phyloP scores from a whole-genome alignment of 768 basidiomycete species.

The Kwoniella shandongensis region DNA sequence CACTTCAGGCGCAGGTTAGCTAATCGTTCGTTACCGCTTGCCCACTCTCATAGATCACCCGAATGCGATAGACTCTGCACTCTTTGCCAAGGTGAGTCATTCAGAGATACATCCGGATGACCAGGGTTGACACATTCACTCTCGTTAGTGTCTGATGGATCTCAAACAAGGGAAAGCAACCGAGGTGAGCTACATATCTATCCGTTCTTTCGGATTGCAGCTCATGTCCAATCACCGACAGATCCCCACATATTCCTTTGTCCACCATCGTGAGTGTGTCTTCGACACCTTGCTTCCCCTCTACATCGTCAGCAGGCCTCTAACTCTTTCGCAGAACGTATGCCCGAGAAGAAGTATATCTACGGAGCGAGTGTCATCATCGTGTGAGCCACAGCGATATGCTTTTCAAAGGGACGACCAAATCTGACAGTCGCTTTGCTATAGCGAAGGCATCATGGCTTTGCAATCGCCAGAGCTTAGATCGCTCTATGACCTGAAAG shows the following conservation, averaged over 20 bases:
- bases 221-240: slow-evolving; percentile 55
- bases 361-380: slow-evolving; percentile 94
- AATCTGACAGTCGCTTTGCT: slow-evolving; percentile 50
- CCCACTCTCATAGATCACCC: slow-evolving; percentile 70
- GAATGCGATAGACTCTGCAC: slow-evolving; percentile 82
- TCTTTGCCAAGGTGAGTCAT: slow-evolving; percentile 71
- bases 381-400: slow-evolving; percentile 42
- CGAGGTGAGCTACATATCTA: slow-evolving; percentile 36
- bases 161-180: slow-evolving; percentile 75
- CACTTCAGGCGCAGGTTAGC: slow-evolving; percentile 60
- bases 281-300: slow-evolving; percentile 8
- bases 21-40: too few species aligned
- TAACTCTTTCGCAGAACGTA: slow-evolving; percentile 50
- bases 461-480: slow-evolving; percentile 76
- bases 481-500: slow-evolving; percentile 87
- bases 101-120: too few species aligned
- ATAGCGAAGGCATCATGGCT: slow-evolving; percentile 84
- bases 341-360: slow-evolving; percentile 66
- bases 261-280: slow-evolving; percentile 79
- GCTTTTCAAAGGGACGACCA: not conserved
- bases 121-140: too few species aligned
- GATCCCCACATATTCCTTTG: slow-evolving; percentile 93
- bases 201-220: not conserved
- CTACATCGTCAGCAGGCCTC: too few species aligned
- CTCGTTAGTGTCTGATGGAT: slow-evolving; percentile 72